Percentiles rank a stretch among this genome's conserved stretches.
Conservation (phyloP, 768 basidiomycete species). For the Antrodiella citrinella region DNA sequence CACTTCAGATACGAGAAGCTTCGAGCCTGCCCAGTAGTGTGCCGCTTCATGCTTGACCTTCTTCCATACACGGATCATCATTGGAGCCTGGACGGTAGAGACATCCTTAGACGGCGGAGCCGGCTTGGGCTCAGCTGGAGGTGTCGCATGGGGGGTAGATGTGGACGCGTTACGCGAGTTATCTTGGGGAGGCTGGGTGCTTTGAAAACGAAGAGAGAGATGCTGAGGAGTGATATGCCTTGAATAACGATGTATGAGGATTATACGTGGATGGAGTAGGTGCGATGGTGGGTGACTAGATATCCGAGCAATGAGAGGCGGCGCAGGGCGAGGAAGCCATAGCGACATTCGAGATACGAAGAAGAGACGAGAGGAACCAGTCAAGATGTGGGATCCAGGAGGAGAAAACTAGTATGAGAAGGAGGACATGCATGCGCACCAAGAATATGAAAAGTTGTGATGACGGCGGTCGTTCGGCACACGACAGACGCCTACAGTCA, state of each 20-base stretch:
- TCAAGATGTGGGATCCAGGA: not conserved
- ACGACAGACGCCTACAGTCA: not conserved
- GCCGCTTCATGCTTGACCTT: slow-evolving; percentile 91
- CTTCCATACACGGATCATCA: slow-evolving; percentile 71
- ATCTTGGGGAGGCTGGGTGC: slow-evolving; percentile 23
- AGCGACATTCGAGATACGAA: slow-evolving; percentile 48
- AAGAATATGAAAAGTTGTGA: not conserved
- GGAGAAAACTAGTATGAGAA: not conserved
- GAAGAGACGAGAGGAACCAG: not conserved
- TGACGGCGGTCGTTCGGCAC: not conserved
- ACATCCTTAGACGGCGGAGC: slow-evolving; percentile 33
- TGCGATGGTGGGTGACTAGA: slow-evolving; percentile 17
- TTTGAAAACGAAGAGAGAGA: slow-evolving; percentile 25
- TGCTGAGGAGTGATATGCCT: slow-evolving; percentile 10
- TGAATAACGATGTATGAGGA: slow-evolving; percentile 7
- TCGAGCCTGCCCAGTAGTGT: slow-evolving; percentile 96
- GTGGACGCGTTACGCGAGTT: slow-evolving; percentile 2
- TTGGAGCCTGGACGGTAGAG: slow-evolving; percentile 33
- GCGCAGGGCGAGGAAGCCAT: slow-evolving; percentile 60
- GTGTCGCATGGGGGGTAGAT: slow-evolving; percentile 13
- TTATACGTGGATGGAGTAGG: slow-evolving; percentile 11
- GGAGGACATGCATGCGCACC: not conserved
- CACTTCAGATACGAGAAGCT: slow-evolving; percentile 90
- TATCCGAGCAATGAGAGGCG: slow-evolving; percentile 35
- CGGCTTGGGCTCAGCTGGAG: slow-evolving; percentile 36